These are phyloP conservation scores for Arthrobotrys sinensis DNA, from an alignment of 2,329 filamentous ascomycete species.

Conservation along the genomic window DNA sequence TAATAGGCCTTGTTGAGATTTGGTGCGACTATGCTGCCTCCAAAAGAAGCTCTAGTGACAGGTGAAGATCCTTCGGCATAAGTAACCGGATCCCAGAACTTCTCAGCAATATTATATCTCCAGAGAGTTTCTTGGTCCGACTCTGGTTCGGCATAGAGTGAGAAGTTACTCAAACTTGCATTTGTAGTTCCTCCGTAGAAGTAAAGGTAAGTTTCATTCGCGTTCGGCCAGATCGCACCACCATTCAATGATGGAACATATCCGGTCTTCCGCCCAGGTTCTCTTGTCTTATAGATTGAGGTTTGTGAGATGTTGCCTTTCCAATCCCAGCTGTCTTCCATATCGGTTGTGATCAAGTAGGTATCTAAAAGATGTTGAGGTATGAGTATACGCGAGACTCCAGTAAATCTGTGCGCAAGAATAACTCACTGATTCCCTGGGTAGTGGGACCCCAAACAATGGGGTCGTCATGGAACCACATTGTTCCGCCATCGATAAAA, in stretches of 20 bases:
- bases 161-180: slow-evolving; percentile 51
- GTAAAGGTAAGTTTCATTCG: slow-evolving; percentile 47
- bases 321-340: slow-evolving; percentile 56
- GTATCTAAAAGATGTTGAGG: slow-evolving; percentile 26
- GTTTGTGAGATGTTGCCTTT: slow-evolving; percentile 55
- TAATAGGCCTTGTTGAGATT: slow-evolving; percentile 54
- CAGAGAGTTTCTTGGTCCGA: slow-evolving; percentile 44
- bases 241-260: slow-evolving; percentile 55
- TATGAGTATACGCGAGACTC: not conserved
- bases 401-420: not conserved
- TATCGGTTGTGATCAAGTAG: slow-evolving; percentile 52
- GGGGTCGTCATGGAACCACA: slow-evolving; percentile 57
- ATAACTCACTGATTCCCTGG: slow-evolving; percentile 49
- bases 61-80: slow-evolving; percentile 28
- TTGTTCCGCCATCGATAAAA: slow-evolving; percentile 53
- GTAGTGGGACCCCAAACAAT: slow-evolving; percentile 50
- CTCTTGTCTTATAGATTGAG: slow-evolving; percentile 46
- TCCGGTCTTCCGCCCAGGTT: slow-evolving; percentile 50
- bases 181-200: slow-evolving; percentile 55
- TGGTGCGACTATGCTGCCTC: slow-evolving; percentile 39
- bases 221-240: slow-evolving; percentile 47
- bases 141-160: slow-evolving; percentile 35
- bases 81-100: slow-evolving; percentile 49
- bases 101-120: slow-evolving; percentile 54
- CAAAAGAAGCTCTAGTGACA: slow-evolving; percentile 46